Conservation (phyloP, 345 rosid species). For the Arabidopsis arenosa region DNA sequence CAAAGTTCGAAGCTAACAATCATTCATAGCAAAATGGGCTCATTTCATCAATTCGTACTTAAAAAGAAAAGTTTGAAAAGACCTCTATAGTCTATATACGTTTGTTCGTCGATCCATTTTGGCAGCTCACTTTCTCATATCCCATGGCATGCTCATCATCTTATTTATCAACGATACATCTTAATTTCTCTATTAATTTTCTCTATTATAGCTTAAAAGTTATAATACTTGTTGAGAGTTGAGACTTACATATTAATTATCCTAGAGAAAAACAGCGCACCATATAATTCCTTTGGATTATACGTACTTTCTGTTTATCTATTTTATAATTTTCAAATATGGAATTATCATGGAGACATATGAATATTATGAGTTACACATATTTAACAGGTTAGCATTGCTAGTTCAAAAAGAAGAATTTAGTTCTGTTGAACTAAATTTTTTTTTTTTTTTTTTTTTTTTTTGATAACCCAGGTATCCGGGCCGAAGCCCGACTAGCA, state of each 20-base stretch:
- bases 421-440: background rate
- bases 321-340: background rate
- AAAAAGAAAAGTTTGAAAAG: background rate
- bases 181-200: no score
- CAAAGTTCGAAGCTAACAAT: slow-evolving; percentile 31
- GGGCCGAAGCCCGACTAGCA: no score
- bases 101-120: slow-evolving; percentile 5
- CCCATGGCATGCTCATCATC: background rate
- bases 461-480: no score
- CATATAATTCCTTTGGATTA: background rate
- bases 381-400: background rate
- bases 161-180: background rate
- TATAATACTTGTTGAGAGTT: background rate
- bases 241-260: background rate
- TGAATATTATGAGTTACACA: background rate
- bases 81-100: background rate
- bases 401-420: background rate
- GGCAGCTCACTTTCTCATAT: slow-evolving; percentile 11
- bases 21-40: slow-evolving; percentile 13
- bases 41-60: background rate
- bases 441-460: no score
- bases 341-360: background rate
- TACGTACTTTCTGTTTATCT: background rate
- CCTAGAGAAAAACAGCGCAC: background rate
- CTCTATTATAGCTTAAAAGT: background rate